A percentile compares a stretch with the other conserved stretches of the same genome.
These are phyloP conservation scores for Pelagomonas calceolata DNA, from an alignment of 108 stramenopile species.

Conservation along the genomic window DNA sequence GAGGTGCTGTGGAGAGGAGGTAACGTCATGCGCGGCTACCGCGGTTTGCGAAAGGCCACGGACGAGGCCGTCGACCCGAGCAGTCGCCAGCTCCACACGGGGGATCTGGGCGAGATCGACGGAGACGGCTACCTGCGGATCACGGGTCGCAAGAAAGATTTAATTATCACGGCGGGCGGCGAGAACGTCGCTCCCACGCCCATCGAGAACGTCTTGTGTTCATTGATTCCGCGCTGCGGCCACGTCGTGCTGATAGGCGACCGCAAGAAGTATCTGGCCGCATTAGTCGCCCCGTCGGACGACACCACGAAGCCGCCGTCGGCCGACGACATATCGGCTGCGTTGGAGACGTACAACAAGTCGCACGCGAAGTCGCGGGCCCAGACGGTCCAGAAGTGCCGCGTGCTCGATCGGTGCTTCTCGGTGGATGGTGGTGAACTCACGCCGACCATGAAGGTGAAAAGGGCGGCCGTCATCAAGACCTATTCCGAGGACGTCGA, in stretches of 20 bases:
- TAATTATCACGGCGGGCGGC: constrained; percentile 62
- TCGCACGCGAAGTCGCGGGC: constrained; percentile 53
- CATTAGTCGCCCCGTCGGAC: constrained; percentile 23
- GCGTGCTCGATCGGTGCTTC: constrained; percentile 42
- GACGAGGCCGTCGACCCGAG: constrained; percentile 1
- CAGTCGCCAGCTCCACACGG: constrained; percentile 3
- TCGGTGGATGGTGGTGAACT: constrained; percentile 52
- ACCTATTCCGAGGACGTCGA: constrained; percentile 31
- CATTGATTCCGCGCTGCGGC: constrained; percentile 30
- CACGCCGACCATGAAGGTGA: constrained; percentile 67
- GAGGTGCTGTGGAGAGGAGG: constrained; percentile 23
- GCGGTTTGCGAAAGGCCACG: constrained; percentile 36
- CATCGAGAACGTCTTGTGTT: constrained; percentile 55
- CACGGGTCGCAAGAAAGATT: constrained; percentile 39
- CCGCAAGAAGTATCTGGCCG: constrained; percentile 47
- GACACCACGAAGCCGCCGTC: constrained; percentile 5
- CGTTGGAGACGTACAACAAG: no score
- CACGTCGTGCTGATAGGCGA: constrained; percentile 60
- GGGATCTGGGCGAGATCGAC: constrained; percentile 7
- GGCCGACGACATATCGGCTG: no score
- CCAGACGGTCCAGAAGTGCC: constrained; percentile 50
- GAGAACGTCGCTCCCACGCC: constrained; percentile 60
- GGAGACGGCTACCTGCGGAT: constrained; percentile 22
- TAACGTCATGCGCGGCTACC: constrained; percentile 53
- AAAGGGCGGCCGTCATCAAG: constrained; percentile 46